Evolutionary conservation across 805 yeast species (phyloP), one percentile per base, ranked within the genome.

Genomic region (Metschnikowia cerradonensis): DNA sequence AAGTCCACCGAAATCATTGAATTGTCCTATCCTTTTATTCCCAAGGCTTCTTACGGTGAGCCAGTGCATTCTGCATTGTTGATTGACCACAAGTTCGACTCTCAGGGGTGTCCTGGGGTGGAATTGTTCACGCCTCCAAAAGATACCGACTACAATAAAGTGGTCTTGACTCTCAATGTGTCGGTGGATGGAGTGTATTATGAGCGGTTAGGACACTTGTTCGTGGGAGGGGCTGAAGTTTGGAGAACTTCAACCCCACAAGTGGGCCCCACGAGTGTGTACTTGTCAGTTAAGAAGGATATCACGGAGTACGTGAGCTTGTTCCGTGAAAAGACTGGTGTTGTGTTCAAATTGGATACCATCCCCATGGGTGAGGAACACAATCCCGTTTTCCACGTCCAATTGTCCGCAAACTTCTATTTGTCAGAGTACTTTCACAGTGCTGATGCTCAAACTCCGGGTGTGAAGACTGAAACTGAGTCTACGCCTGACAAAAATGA

Each of bases 191-290:
- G 88, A 6, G 76, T 80, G 13, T 90, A 84, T 61, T 52, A 34
- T 57, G 89, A 84, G 60, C 68, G 90, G 52, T 67, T 84, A 56
- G 83, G 83, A 15, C 85, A 84, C 63, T 71, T 88, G 42, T 84
- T 77, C 58, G 65, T 86, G 32, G 75, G 76, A 51, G 88, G 83
- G 32, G 72, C 77, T 14, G 87, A 87, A 55, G 70, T 89, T 37
- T 89, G 96, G 96, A 79, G 96, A 39, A 51, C 60, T 1, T 84
- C 92, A 2, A 90, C 96, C 2, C 82, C 50, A 67, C 84, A 59
- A 66, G 96, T 96, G 3, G 70, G 72, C 42, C 65, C 68, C 41
- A 62, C 60, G 13, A 57, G 68, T 2, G 77, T 78, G 8, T 78
- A 72, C 55, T 79, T 86, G 23, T 60, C 66, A 4, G 68, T 77